Evolutionary conservation across 2,329 filamentous ascomycete species (phyloP).

Genomic region (Thelonectria rubi): DNA sequence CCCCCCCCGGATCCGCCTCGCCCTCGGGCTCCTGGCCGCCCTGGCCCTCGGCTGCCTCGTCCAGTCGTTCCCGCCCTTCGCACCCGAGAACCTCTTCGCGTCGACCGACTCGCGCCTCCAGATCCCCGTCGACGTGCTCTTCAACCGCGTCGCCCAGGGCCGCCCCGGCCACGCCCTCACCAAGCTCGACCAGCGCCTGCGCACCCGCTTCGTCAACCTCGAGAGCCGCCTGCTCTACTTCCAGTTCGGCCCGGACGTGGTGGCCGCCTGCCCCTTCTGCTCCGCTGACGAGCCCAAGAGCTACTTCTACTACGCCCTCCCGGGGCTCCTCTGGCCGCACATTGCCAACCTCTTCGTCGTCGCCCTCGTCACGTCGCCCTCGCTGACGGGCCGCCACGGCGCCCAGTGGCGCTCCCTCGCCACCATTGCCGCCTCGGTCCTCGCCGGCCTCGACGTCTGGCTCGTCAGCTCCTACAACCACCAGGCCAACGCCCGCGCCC

Average conservation of each 20-base stretch:
- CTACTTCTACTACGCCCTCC: constrained; percentile 84
- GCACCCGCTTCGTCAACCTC: constrained; percentile 72
- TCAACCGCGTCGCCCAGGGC: constrained; percentile 73
- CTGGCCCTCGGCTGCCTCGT: constrained; percentile 57
- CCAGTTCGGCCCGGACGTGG: constrained; percentile 77
- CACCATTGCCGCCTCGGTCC: constrained; percentile 66
- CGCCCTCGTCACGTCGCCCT: constrained; percentile 75
- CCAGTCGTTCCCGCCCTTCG: constrained; percentile 72
- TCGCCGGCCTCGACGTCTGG: constrained; percentile 74
- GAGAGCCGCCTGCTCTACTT: constrained; percentile 84
- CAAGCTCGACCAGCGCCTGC: constrained; percentile 69
- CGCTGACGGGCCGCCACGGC: constrained; percentile 70
- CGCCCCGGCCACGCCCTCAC: constrained; percentile 62
- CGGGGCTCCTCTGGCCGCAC: constrained; percentile 79
- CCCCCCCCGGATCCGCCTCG: constrained; percentile 61
- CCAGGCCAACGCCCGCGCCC: constrained; percentile 69
- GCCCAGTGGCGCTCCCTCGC: constrained; percentile 75
- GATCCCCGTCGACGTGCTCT: constrained; percentile 85
- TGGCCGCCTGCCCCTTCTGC: constrained; percentile 87
- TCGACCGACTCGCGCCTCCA: constrained; percentile 83
- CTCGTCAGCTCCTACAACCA: constrained; percentile 71
- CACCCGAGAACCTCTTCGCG: constrained; percentile 83
- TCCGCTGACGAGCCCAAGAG: constrained; percentile 70
- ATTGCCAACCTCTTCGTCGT: constrained; percentile 78
- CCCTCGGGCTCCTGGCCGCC: constrained; percentile 68